phyloP scores from a whole-genome alignment of 208 protist species.

The Leishmania braziliensis region DNA sequence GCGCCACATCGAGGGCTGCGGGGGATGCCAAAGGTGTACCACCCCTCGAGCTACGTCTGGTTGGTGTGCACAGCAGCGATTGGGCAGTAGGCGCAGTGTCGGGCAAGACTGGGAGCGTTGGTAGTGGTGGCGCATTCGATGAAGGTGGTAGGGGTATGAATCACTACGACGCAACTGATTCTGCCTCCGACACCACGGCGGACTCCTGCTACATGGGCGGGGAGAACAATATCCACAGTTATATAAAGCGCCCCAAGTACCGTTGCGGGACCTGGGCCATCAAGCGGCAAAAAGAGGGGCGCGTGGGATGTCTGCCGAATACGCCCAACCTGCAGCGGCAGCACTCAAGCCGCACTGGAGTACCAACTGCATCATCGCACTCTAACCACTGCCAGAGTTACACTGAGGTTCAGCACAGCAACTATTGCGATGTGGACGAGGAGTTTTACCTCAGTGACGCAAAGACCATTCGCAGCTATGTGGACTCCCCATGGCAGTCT shows the following conservation, averaged over 20 bases:
- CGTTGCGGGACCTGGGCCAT: conserved; percentile 8
- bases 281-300: conserved; percentile 14
- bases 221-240: conserved; percentile 42
- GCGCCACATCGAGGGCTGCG: neutral
- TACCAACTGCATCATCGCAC: conserved; percentile 5
- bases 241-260: conserved; percentile 24
- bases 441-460: conserved; percentile 17
- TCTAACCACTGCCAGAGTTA: conserved; percentile 1
- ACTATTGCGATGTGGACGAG: conserved; percentile 3
- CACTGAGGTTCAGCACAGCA: neutral
- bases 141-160: neutral
- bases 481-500: conserved; percentile 7
- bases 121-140: neutral
- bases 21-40: conserved; percentile 10
- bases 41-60: conserved; percentile 41
- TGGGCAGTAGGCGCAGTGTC: neutral
- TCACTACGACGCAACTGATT: neutral
- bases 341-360: conserved; percentile 3
- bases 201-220: conserved; percentile 33
- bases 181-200: conserved; percentile 11
- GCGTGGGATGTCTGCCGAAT: conserved; percentile 4
- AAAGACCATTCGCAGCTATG: conserved; percentile 25
- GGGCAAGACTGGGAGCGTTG: neutral
- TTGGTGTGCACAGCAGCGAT: conserved; percentile 15
- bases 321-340: conserved; percentile 11